Evolutionary conservation across 805 yeast species (phyloP), one percentile per base, ranked within the genome.

Genomic region (Candida sanyiensis): DNA sequence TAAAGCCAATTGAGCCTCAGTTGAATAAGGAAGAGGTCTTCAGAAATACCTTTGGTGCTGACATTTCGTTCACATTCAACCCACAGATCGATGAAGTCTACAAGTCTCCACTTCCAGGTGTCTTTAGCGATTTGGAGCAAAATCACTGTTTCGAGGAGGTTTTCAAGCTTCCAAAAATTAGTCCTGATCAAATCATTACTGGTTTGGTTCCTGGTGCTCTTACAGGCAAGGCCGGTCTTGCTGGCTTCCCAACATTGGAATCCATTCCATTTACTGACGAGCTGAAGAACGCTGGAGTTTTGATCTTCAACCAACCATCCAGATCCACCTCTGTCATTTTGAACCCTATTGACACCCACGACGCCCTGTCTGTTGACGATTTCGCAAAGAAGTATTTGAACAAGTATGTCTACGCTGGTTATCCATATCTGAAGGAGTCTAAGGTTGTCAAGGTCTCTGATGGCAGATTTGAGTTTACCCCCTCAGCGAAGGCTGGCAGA

Each of bases 341-440:
- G 46, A 65, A 73, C 3, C 52, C 89, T 20, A 67, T 71, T 33
- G 73, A 81, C 53, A 58, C 68, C 7, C 74, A 77, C 63, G 62
- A 62, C 22, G 80, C 80, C 28, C 53, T 75, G 26, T 63, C 82
- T 5, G 61, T 75, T 21, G 80, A 75, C 35, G 84, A 82, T 45
- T 70, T 86, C 51, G 80, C 87, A 18, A 71, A 75, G 41, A 71
- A 77, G 51, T 75, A 71, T 40, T 50, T 83, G 39, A 80, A 77
- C 33, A 70, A 77, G 41, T 61, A 77, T 35, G 82, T 84, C 3
- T 89, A 79, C 56, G 75, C 84, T 10, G 76, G 80, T 49, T 93
- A 95, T 90, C 99, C 99, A n/a, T 85, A 77, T 54, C 66, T 93
- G 48, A 72, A 79, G 49, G 97, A 90, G 62, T 82, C 88, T 8